Conservation (phyloP, 2,329 filamentous ascomycete species). For the Metarhizium guizhouense region DNA sequence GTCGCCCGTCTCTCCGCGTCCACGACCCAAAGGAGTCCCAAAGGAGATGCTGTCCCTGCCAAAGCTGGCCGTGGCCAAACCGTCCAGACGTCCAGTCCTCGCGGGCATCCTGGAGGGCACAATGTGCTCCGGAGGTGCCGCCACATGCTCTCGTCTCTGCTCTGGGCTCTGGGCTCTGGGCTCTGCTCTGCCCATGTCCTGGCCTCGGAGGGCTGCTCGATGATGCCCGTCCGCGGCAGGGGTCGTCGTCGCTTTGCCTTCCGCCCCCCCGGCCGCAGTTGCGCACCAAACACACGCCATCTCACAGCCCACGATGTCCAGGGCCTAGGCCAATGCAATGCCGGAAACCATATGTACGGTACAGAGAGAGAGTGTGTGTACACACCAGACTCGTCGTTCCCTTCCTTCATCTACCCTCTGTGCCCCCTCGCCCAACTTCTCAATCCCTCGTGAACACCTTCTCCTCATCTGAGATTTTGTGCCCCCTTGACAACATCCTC, state of each 20-base stretch:
- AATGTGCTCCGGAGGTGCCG: slow-evolving; percentile 4
- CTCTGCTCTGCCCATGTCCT: neutral
- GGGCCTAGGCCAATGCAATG: slow-evolving; percentile 9
- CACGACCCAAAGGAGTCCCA: neutral
- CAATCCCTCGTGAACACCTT: slow-evolving; percentile 13
- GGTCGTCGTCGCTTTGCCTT: slow-evolving; percentile 3
- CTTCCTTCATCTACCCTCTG: slow-evolving; percentile 28
- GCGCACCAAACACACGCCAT: slow-evolving; percentile 9
- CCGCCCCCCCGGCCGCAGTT: slow-evolving; percentile 16
- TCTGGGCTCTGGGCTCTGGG: neutral
- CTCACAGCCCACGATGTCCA: slow-evolving; percentile 10
- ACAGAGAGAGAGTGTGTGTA: neutral
- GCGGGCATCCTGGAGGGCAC: neutral
- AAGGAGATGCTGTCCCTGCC: neutral
- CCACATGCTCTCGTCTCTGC: slow-evolving; percentile 2
- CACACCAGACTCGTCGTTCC: slow-evolving; percentile 5
- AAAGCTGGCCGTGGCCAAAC: neutral
- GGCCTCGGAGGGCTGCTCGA: slow-evolving; percentile 2
- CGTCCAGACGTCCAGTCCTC: neutral
- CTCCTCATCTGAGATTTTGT: slow-evolving; percentile 16
- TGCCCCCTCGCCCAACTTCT: slow-evolving; percentile 17
- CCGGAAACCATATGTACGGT: slow-evolving; percentile 11
- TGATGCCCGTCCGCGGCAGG: slow-evolving; percentile 6
- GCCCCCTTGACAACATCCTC: slow-evolving; percentile 25
- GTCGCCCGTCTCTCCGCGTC: neutral